Evolutionary conservation across 306 rosid genomes (phyloP), one percentile per base, ranked within the genome.

Genomic region (Prunus davidiana): DNA sequence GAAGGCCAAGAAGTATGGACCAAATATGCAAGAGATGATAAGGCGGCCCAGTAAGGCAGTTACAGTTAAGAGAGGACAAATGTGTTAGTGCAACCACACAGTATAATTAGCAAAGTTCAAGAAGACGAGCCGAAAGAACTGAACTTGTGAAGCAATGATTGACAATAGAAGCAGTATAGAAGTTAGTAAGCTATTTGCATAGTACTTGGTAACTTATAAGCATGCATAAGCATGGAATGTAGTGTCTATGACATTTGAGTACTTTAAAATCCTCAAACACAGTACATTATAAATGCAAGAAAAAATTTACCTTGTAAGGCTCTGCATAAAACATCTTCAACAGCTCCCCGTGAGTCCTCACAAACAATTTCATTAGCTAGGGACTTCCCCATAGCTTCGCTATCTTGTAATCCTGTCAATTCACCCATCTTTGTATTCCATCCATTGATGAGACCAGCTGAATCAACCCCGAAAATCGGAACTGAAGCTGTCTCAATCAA

Each of bases 401-500:
- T 67, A 32, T 84, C 67, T 66, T 63, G 82, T 54, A 93, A 79
- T 25, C 96, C 89, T 4, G 89, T 84, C 88, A 93, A 73, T 71
- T 93, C 92, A 54, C 91, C 82, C 71, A 88, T 84, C 81, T 89
- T 89, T 32, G 79, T 79, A 87, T 91, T 91, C 98, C 98, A 91
- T 73, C 97, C 98, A 77, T 93, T 91, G 79, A 93, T 84, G 41
- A 81, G 22, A 78, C 97, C 97, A 30, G 67, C 74, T 52, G 83
- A 79, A 85, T 89, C 89, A 76, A 91, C 93, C 50, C 93, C 97
- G 25, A 93, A 93, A 78, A 93, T 91, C 2, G 97, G 98, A 69
- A 85, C 89, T 5, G 89, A 84, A 27, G 98, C 97, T 45, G 98
- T 89, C 79, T 93, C 98, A 61, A 93, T 93, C 82, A 93, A 65